Evolutionary conservation across 2,329 filamentous ascomycete species (phyloP), one percentile per base, ranked within the genome.

Genomic region (Fusarium albidum): DNA sequence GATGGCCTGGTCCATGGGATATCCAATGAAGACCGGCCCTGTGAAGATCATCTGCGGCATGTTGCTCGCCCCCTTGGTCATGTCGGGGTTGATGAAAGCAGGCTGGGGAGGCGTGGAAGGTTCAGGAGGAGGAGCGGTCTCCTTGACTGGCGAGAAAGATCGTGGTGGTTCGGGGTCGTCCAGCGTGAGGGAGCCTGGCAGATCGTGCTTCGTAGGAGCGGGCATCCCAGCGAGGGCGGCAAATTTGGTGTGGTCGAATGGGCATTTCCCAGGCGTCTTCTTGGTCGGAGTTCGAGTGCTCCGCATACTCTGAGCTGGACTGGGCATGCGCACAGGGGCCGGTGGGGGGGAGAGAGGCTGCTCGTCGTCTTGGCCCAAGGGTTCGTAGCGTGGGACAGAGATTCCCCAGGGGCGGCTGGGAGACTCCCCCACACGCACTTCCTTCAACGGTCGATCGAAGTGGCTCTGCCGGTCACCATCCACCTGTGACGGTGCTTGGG

Each of bases 361-460:
- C 15, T 70, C 68, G 11, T 70, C 67, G 9, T 73, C 73, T 25
- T 73, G 65, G 5, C 69, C 71, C 15, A 71, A 66, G 6, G 70
- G 59, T 43, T 82, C 77, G 57, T 82, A 78, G 31, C 84, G 72
- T 3, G 93, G 93, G 0, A 97, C 88, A 6, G 86, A 85, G 45
- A 97, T 96, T 6, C 93, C 93, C 93, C 93, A 97, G 12, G 94
- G 94, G 37, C 94, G 83, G 71, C 90, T 96, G 6, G 94, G 94
- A 12, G 91, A 96, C 73, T 98, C 94, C 35, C 94, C 94, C 17
- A 98, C 87, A n/a, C 94, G 83, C 9, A 98, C 85, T 65, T 97
- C 94, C 69, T 94, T 91, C 45, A 98, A 73, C 0, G 90, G 87
- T 37, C 93, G 84, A 62, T 96, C 92, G 69, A 96, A 97, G 67